phyloP scores from a whole-genome alignment of 179 eudicot genomes.

The Silene coronaria region DNA sequence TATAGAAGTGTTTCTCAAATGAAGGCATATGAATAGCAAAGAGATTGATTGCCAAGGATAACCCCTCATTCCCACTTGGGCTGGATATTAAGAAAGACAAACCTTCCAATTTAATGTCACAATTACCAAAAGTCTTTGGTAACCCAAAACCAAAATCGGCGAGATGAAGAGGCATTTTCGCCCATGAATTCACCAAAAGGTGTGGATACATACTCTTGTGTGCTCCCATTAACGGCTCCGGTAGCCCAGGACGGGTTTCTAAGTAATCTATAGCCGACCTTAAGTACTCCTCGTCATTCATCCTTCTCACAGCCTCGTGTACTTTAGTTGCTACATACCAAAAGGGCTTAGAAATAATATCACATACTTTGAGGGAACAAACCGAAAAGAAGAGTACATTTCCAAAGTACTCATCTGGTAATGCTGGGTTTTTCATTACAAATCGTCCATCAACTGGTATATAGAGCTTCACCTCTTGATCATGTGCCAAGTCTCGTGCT shows the following conservation, averaged over 20 bases:
- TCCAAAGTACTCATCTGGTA: constrained; percentile 40
- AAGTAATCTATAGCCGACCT: constrained; percentile 47
- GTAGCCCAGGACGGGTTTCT: constrained; percentile 33
- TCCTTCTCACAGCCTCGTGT: constrained; percentile 29
- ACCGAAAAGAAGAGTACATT: constrained; percentile 36
- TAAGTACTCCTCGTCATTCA: constrained; percentile 35
- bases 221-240: constrained; percentile 28
- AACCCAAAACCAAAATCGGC: constrained; percentile 8
- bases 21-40: neutral
- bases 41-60: constrained; percentile 6
- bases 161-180: neutral
- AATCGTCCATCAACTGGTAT: constrained; percentile 42
- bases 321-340: constrained; percentile 28
- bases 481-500: constrained; percentile 35
- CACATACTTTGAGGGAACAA: constrained; percentile 31
- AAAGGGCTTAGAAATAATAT: constrained; percentile 27
- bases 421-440: constrained; percentile 26
- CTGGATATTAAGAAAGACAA: neutral
- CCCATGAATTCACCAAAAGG: constrained; percentile 30
- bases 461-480: constrained; percentile 39
- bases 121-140: constrained; percentile 3
- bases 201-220: constrained; percentile 35
- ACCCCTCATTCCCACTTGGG: constrained; percentile 4
- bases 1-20: neutral
- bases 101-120: constrained; percentile 6